These are phyloP conservation scores for Leucocoprinus leucothites DNA, from an alignment of 768 basidiomycete genomes.

Conservation along the genomic window DNA sequence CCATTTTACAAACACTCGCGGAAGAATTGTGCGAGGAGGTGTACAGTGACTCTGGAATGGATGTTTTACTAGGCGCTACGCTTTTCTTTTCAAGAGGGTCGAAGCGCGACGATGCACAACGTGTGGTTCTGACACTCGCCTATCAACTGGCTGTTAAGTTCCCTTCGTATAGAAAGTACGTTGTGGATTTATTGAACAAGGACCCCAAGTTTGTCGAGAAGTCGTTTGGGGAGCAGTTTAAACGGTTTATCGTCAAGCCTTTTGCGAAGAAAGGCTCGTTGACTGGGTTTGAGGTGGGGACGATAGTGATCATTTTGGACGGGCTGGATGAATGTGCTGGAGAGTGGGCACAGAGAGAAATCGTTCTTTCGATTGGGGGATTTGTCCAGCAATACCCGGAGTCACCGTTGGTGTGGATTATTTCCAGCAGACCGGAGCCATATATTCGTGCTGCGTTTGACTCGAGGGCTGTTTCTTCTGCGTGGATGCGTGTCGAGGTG, in stretches of 20 bases:
- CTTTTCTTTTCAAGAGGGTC: slow-evolving; percentile 20
- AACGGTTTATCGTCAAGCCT: slow-evolving; percentile 14
- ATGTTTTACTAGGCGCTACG: slow-evolving; percentile 12
- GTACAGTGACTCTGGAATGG: too few relatives aligned
- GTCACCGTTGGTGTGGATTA: slow-evolving; percentile 20
- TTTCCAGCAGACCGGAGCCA: slow-evolving; percentile 24
- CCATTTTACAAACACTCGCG: not conserved
- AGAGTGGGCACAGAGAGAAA: slow-evolving; percentile 9
- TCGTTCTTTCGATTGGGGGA: slow-evolving; percentile 13
- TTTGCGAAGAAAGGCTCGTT: not conserved
- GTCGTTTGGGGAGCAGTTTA: slow-evolving; percentile 10
- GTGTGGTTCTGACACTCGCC: slow-evolving; percentile 19
- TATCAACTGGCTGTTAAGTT: slow-evolving; percentile 17
- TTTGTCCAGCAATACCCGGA: not conserved
- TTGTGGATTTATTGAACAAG: slow-evolving; percentile 4
- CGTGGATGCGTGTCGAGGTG: not conserved
- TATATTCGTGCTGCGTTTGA: slow-evolving; percentile 16
- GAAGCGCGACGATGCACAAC: not conserved
- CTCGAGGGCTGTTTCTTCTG: not conserved
- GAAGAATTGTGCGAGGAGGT: too few relatives aligned
- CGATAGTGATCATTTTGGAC: slow-evolving; percentile 18
- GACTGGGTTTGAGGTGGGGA: not conserved
- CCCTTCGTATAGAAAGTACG: not conserved
- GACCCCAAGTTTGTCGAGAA: slow-evolving; percentile 11
- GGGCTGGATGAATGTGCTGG: slow-evolving; percentile 25